Evolutionary conservation across 163 green algal genomes (phyloP).

Genomic region (Scenedesmus sp.): DNA sequence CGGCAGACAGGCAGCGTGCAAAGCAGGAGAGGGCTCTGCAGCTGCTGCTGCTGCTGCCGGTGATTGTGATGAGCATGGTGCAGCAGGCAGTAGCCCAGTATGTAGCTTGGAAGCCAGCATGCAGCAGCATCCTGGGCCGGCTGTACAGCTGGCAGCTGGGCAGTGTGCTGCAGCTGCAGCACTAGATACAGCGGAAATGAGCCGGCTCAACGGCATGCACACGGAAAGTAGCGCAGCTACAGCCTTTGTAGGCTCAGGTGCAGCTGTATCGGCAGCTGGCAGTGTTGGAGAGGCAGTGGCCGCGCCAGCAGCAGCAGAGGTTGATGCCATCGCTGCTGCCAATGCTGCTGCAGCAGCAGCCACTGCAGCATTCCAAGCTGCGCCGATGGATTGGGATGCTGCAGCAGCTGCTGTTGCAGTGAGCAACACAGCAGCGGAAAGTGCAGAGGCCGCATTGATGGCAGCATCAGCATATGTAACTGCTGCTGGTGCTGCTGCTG

Average conservation of each 20-base stretch:
- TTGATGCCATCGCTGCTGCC: neutral
- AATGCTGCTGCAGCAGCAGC: slow-evolving; percentile 26
- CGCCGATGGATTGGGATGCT: neutral
- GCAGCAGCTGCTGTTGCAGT: neutral
- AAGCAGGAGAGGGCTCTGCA: neutral
- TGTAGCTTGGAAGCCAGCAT: no score
- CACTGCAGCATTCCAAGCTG: neutral
- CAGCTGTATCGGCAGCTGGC: neutral
- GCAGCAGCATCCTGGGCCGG: no score
- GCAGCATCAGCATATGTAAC: neutral
- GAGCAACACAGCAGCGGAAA: neutral
- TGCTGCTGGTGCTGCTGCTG: neutral
- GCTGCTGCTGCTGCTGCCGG: neutral
- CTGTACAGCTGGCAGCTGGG: no score
- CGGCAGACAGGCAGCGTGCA: neutral
- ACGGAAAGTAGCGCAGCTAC: no score
- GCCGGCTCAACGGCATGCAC: no score
- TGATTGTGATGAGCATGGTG: no score
- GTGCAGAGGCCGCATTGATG: neutral
- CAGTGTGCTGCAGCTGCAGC: no score
- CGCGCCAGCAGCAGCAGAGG: neutral
- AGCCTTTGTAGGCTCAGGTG: no score
- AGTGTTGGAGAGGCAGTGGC: neutral
- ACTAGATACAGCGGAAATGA: no score
- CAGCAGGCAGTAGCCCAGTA: no score